Conservation (phyloP, 257 asterid species). For the Lycium ferocissimum region DNA sequence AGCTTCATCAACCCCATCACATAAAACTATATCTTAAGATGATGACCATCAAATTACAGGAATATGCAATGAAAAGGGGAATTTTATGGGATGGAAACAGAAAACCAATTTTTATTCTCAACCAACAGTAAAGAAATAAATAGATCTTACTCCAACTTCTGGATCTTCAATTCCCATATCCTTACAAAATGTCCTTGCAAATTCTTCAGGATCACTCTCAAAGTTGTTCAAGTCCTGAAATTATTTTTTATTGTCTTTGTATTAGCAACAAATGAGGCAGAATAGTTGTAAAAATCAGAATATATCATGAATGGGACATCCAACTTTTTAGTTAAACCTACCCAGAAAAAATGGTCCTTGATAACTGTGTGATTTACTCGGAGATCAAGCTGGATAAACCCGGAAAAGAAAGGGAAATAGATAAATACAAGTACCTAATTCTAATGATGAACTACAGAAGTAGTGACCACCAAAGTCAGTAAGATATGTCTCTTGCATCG, state of each 20-base stretch:
- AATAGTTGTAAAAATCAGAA: background rate
- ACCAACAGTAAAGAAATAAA: background rate
- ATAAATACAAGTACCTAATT: conserved; percentile 25
- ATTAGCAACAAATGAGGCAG: conserved; percentile 19
- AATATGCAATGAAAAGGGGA: background rate
- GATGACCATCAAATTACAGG: background rate
- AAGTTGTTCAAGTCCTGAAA: conserved; percentile 96
- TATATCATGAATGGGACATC: conserved; percentile 27
- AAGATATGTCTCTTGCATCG: background rate
- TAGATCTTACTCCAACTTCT: conserved; percentile 89
- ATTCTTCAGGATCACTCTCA: conserved; percentile 99
- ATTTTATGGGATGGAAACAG: background rate
- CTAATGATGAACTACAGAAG: background rate
- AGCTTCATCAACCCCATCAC: background rate
- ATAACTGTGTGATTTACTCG: conserved; percentile 87
- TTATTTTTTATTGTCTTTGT: conserved; percentile 10
- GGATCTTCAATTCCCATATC: conserved; percentile 96
- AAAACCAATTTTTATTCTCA: background rate
- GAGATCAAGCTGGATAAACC: conserved; percentile 78
- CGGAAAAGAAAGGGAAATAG: conserved; percentile 25
- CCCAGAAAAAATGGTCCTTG: conserved; percentile 96
- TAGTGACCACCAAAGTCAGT: background rate
- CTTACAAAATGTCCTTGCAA: conserved; percentile 85
- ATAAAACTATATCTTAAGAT: background rate
- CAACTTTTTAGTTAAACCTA: conserved; percentile 46